Evolutionary conservation across 257 asterid species (phyloP).

Genomic region (Coffea eugenioides): DNA sequence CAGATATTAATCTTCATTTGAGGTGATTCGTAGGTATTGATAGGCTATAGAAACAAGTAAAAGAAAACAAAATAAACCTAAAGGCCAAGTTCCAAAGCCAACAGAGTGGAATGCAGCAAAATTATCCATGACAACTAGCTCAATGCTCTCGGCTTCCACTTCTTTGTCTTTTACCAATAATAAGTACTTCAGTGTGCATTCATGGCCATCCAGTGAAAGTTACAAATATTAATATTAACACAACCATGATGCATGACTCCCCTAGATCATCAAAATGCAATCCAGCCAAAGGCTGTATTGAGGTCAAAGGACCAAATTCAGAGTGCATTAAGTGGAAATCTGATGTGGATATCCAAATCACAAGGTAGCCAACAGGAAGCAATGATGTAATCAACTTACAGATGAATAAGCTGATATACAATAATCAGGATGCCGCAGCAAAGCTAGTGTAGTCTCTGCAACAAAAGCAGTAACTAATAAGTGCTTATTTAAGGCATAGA

Average conservation of each 20-base stretch:
- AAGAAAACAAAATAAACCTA: background rate
- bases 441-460: conserved; percentile 93
- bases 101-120: background rate
- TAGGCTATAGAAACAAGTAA: background rate
- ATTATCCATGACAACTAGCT: background rate
- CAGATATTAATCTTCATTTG: background rate
- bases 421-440: conserved; percentile 96
- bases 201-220: background rate
- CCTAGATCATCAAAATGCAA: background rate
- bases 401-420: conserved; percentile 91
- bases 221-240: too few species aligned
- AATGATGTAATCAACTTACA: conserved; percentile 45
- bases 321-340: background rate
- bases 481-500: background rate
- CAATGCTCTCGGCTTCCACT: background rate
- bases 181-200: background rate
- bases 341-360: background rate
- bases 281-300: background rate
- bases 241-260: background rate
- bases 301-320: background rate
- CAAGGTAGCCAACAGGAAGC: background rate
- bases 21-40: background rate
- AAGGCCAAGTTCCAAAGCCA: background rate
- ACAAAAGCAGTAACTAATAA: conserved; percentile 16
- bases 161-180: background rate